These are phyloP conservation scores for Lobosporangium transversale DNA, from an alignment of 192 early-diverging fungal genomes.

Conservation along the genomic window DNA sequence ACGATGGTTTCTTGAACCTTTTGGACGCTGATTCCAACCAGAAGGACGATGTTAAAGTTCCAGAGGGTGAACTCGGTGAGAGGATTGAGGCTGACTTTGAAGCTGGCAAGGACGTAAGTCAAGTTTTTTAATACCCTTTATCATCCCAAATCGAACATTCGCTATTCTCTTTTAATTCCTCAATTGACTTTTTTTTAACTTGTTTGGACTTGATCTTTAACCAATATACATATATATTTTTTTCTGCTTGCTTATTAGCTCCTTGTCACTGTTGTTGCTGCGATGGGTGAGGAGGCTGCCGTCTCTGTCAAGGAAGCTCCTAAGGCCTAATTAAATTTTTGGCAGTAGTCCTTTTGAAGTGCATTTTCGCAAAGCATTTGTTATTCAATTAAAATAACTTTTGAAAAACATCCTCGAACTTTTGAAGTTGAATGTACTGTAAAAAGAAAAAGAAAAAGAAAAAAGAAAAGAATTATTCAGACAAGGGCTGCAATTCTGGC, in stretches of 20 bases:
- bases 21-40: conserved; percentile 79
- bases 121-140: neutral
- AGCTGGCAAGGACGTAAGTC: conserved; percentile 57
- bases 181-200: neutral
- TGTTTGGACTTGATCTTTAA: neutral
- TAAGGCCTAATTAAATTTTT: conserved; percentile 32
- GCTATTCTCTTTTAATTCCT: neutral
- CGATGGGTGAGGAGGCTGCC: conserved; percentile 95
- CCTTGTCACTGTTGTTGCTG: conserved; percentile 82
- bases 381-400: conserved; percentile 17
- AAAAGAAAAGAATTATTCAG: no score
- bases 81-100: conserved; percentile 79
- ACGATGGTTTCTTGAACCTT: conserved; percentile 91
- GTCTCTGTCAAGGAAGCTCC: conserved; percentile 84
- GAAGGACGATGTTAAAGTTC: conserved; percentile 98
- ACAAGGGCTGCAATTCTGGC: no score
- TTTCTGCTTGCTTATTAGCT: conserved; percentile 62
- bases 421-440: no score
- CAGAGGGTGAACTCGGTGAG: conserved; percentile 83
- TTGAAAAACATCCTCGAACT: conserved; percentile 4
- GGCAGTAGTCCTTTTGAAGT: conserved; percentile 7
- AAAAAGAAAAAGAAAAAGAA: neutral
- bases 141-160: no score
- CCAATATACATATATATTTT: conserved; percentile 3
- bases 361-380: conserved; percentile 27